phyloP scores from a whole-genome alignment of 768 basidiomycete genomes.

The Pholiota molesta region DNA sequence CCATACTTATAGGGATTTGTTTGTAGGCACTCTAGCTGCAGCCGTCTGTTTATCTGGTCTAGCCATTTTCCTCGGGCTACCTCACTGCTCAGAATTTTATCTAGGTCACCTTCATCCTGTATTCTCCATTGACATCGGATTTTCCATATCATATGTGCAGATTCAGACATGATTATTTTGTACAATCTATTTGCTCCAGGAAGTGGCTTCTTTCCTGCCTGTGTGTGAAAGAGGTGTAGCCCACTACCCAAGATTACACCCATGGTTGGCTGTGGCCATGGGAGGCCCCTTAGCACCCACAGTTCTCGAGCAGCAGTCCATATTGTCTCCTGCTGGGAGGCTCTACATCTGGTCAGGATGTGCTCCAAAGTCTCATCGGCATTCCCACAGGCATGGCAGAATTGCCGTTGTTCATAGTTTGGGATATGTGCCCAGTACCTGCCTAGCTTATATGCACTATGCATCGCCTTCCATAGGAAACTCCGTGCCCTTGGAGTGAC shows the following conservation, averaged over 20 bases:
- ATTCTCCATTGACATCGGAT: constrained; percentile 27
- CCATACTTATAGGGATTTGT: constrained; percentile 15
- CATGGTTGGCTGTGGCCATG: constrained; percentile 2
- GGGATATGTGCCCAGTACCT: not conserved
- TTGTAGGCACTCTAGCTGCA: constrained; percentile 19
- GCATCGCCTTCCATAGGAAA: not conserved
- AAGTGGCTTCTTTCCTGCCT: not conserved
- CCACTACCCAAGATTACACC: constrained; percentile 21
- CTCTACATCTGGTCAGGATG: not conserved
- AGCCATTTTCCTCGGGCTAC: constrained; percentile 23
- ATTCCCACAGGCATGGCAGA: not conserved
- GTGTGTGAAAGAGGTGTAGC: not conserved
- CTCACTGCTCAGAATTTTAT: not conserved
- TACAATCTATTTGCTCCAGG: constrained; percentile 16
- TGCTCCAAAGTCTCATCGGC: not conserved
- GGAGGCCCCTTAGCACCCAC: not conserved
- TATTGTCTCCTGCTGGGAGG: not conserved
- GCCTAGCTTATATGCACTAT: not conserved
- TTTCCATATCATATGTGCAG: constrained; percentile 32
- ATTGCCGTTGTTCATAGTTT: not conserved
- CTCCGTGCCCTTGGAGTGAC: not conserved
- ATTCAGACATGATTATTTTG: constrained; percentile 27
- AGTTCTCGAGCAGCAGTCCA: not conserved
- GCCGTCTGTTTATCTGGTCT: constrained; percentile 14
- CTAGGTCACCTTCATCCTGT: constrained; percentile 3